phyloP scores from a whole-genome alignment of 495 filamentous ascomycete species.

The Staphylotrichum longicolle region DNA sequence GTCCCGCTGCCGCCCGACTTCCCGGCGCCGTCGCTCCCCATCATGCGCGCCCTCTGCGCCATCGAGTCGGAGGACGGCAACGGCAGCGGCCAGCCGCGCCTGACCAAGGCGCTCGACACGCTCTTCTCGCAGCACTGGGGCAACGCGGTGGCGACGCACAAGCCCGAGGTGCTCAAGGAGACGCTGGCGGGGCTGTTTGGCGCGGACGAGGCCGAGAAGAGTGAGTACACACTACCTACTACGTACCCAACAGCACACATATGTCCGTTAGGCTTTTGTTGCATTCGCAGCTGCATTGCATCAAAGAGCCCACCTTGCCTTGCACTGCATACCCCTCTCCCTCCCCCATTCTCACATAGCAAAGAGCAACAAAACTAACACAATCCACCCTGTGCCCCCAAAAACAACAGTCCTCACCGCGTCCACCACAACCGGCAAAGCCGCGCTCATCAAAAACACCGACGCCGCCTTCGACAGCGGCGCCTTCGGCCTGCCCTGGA shows the following conservation, averaged over 20 bases:
- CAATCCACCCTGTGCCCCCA: too few relatives aligned
- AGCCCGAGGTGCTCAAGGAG: conserved; percentile 48
- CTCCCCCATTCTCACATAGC: neutral
- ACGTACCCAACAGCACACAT: too few relatives aligned
- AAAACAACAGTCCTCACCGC: conserved; percentile 29
- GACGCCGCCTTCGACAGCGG: conserved; percentile 57
- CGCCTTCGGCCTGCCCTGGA: conserved; percentile 73
- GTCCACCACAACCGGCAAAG: conserved; percentile 50
- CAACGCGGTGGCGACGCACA: conserved; percentile 46
- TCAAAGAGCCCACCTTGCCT: too few relatives aligned
- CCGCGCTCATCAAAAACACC: conserved; percentile 53
- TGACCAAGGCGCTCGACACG: conserved; percentile 46
- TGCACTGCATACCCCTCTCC: neutral
- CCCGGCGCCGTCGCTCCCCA: conserved; percentile 54
- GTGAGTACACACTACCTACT: conserved; percentile 24
- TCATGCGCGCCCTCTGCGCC: conserved; percentile 51
- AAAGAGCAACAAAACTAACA: too few relatives aligned
- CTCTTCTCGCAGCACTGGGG: conserved; percentile 62
- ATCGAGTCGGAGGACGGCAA: conserved; percentile 25
- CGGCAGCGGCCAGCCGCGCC: conserved; percentile 36
- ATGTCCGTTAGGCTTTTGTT: too few relatives aligned
- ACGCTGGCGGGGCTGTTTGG: conserved; percentile 54
- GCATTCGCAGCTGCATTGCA: too few relatives aligned
- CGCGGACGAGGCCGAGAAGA: conserved; percentile 41
- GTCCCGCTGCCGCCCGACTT: conserved; percentile 53